A percentile compares a stretch with the other conserved stretches of the same genome.
Conservation (phyloP, 2,329 filamentous ascomycete species). For the Mycosphaerella arachidis region DNA sequence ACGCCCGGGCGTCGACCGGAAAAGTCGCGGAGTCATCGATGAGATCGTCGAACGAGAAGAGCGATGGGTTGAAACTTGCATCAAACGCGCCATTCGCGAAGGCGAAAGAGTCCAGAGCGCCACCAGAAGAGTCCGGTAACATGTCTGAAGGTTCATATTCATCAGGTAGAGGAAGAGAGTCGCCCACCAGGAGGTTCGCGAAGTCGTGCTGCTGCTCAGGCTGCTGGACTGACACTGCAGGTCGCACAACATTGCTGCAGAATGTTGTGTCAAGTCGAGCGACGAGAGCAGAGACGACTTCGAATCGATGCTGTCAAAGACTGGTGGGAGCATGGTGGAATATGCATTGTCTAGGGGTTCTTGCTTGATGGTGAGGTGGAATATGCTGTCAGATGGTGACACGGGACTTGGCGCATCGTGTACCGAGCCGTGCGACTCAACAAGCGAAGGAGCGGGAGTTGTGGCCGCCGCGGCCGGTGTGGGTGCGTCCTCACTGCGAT, state of each 20-base stretch:
- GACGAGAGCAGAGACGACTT: conserved; percentile 47
- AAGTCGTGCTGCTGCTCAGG: conserved; percentile 25
- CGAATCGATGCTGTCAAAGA: conserved; percentile 31
- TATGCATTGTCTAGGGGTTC: conserved; percentile 27
- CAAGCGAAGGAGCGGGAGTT: conserved; percentile 30
- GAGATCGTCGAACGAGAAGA: conserved; percentile 35
- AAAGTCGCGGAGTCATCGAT: conserved; percentile 42
- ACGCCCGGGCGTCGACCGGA: conserved; percentile 37
- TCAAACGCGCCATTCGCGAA: conserved; percentile 34
- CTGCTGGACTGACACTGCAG: conserved; percentile 93
- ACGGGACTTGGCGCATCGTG: conserved; percentile 25
- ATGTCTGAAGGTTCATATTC: conserved; percentile 30
- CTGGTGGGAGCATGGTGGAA: conserved; percentile 22
- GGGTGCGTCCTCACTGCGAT: conserved; percentile 4
- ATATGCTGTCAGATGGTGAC: conserved; percentile 25
- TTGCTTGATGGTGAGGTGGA: conserved; percentile 27
- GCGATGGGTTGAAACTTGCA: conserved; percentile 30
- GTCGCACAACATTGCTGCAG: conserved; percentile 99
- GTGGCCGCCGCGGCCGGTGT: conserved; percentile 10
- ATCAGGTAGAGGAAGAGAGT: conserved; percentile 31
- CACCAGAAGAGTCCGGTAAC: conserved; percentile 31
- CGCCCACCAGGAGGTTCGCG: conserved; percentile 22
- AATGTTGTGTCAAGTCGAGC: conserved; percentile 99
- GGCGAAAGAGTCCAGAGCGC: conserved; percentile 35
- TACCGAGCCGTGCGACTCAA: conserved; percentile 27